A percentile compares a stretch with the other conserved stretches of the same genome.
Evolutionary conservation across 1,139 yeast genomes (phyloP).

Genomic region (Yamadazyma pseudoaaseri): DNA sequence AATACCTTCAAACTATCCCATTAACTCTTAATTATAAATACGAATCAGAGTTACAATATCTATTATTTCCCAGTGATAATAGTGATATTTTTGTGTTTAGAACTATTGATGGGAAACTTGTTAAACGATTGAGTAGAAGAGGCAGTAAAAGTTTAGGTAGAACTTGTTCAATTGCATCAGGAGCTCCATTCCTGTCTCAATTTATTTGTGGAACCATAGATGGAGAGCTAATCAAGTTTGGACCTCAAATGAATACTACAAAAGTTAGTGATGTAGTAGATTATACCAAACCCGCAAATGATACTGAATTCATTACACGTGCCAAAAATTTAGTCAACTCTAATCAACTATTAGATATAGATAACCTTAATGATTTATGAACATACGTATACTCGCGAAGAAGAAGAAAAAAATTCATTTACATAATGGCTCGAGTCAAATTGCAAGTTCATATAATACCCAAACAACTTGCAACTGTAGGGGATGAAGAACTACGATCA

Average conservation of each 20-base stretch:
- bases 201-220: conserved; percentile 57
- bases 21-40: conserved; percentile 40
- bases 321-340: not conserved
- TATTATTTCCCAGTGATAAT: conserved; percentile 74
- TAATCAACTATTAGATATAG: not conserved
- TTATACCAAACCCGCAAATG: not conserved
- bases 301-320: not conserved
- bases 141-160: conserved; percentile 36
- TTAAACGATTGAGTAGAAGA: conserved; percentile 45
- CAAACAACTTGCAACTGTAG: conserved; percentile 9
- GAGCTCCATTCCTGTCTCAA: conserved; percentile 42
- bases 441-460: conserved; percentile 44
- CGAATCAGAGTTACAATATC: conserved; percentile 54
- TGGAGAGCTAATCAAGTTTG: conserved; percentile 57
- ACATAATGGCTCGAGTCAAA: conserved; percentile 28
- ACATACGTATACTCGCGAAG: no score
- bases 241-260: conserved; percentile 31
- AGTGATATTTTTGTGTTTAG: conserved; percentile 73
- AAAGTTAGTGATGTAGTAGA: conserved; percentile 15
- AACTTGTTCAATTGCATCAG: conserved; percentile 50
- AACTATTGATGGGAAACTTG: conserved; percentile 61
- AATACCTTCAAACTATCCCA: conserved; percentile 50
- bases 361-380: not conserved
- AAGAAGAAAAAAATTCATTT: not conserved
- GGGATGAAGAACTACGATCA: conserved; percentile 15